These are phyloP conservation scores for Citrullus amarus DNA, from an alignment of 306 rosid species.

Conservation along the genomic window DNA sequence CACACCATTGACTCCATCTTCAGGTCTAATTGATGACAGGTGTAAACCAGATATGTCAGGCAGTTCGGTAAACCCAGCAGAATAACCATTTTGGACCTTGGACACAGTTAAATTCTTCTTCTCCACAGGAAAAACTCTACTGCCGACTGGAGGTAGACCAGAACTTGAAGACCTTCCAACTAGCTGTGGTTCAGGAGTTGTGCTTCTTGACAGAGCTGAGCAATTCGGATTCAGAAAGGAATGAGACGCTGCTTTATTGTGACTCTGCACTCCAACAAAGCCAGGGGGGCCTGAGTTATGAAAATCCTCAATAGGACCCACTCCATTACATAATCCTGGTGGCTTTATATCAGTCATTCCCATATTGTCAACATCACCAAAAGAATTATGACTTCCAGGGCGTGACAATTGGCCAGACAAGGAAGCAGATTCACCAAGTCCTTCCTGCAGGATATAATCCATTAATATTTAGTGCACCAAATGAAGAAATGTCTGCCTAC, in stretches of 20 bases:
- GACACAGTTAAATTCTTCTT: slow-evolving; percentile 33
- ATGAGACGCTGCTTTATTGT: slow-evolving; percentile 29
- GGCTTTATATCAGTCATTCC: slow-evolving; percentile 31
- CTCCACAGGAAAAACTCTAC: slow-evolving; percentile 37
- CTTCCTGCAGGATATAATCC: slow-evolving; percentile 48
- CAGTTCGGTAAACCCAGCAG: slow-evolving; percentile 41
- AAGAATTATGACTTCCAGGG: slow-evolving; percentile 56
- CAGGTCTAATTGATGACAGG: slow-evolving; percentile 44
- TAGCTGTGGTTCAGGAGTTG: slow-evolving; percentile 62
- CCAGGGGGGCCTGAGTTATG: slow-evolving; percentile 37
- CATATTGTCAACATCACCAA: slow-evolving; percentile 43
- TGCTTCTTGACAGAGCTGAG: slow-evolving; percentile 48
- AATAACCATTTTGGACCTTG: slow-evolving; percentile 34
- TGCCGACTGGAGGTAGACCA: slow-evolving; percentile 50
- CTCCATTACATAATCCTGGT: slow-evolving; percentile 26
- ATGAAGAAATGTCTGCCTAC: not conserved
- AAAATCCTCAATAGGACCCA: slow-evolving; percentile 45
- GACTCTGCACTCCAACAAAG: slow-evolving; percentile 50
- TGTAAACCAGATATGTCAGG: slow-evolving; percentile 43
- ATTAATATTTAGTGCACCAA: slow-evolving; percentile 11
- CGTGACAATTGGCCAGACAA: slow-evolving; percentile 46
- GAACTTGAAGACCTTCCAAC: slow-evolving; percentile 55
- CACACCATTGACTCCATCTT: slow-evolving; percentile 43
- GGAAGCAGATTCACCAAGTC: slow-evolving; percentile 51
- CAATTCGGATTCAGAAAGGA: slow-evolving; percentile 47